phyloP scores from a whole-genome alignment of 495 filamentous ascomycete species.

The Clavariopsis aquatica region DNA sequence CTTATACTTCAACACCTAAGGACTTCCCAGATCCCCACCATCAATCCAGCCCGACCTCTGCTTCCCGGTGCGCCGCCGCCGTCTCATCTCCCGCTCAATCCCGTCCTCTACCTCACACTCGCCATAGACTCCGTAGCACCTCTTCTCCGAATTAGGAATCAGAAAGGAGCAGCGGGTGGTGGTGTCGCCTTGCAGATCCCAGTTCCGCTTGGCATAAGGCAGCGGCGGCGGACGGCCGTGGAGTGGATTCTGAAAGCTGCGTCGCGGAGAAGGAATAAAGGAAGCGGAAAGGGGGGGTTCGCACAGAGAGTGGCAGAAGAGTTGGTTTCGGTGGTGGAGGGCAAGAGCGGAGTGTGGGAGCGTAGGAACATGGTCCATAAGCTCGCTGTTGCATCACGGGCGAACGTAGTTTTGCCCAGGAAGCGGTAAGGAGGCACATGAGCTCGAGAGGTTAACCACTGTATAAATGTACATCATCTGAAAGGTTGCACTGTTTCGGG shows the following conservation, averaged over 20 bases:
- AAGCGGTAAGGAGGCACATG: conserved; percentile 20
- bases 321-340: conserved; percentile 84
- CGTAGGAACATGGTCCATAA: conserved; percentile 70
- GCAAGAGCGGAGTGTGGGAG: conserved; percentile 80
- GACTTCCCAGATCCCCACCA: conserved; percentile 72
- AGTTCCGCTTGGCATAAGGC: conserved; percentile 67
- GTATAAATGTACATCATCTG: background rate
- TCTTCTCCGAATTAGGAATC: conserved; percentile 71
- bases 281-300: conserved; percentile 63
- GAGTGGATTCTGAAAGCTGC: conserved; percentile 85
- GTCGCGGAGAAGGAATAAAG: conserved; percentile 65
- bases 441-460: background rate
- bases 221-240: conserved; percentile 76
- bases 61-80: conserved; percentile 71
- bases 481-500: background rate
- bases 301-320: conserved; percentile 83
- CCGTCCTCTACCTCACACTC: conserved; percentile 56
- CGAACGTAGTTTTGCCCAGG: conserved; percentile 59
- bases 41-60: conserved; percentile 67
- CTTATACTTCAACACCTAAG: conserved; percentile 85
- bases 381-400: conserved; percentile 67
- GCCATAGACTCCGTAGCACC: conserved; percentile 98
- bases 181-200: conserved; percentile 82
- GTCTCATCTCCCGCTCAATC: conserved; percentile 54
- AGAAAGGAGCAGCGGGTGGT: conserved; percentile 81